A percentile compares a stretch with the other conserved stretches of the same genome.
phyloP scores from a whole-genome alignment of 2,329 filamentous ascomycete species.

The Talaromyces rugulosus region DNA sequence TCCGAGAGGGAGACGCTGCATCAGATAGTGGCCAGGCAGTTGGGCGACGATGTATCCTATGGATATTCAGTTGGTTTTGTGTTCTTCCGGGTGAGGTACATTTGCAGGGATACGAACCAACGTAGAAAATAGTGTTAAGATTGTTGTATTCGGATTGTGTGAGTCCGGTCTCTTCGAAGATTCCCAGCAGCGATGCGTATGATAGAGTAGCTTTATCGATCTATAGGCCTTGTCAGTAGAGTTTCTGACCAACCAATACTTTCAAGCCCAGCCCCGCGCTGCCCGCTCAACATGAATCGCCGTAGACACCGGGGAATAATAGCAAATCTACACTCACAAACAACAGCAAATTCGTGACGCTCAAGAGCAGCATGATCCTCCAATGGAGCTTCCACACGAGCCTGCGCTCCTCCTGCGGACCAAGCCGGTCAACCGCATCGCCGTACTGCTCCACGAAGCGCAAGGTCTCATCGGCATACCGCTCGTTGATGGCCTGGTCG shows the following conservation, averaged over 20 bases:
- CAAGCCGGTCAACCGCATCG: constrained; percentile 26
- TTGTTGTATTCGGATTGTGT: constrained; percentile 38
- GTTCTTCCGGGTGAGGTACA: neutral
- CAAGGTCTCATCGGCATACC: constrained; percentile 35
- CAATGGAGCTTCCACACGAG: constrained; percentile 31
- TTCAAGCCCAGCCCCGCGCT: neutral
- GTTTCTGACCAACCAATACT: neutral
- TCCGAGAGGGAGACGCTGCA: constrained; percentile 37
- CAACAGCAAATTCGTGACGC: constrained; percentile 33
- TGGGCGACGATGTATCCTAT: constrained; percentile 36
- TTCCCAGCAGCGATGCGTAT: constrained; percentile 38
- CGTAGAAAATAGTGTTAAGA: constrained; percentile 40
- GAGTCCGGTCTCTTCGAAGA: constrained; percentile 41
- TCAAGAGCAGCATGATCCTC: constrained; percentile 29
- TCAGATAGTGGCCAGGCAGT: constrained; percentile 38
- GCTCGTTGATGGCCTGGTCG: neutral
- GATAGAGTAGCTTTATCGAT: constrained; percentile 40
- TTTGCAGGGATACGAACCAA: constrained; percentile 24
- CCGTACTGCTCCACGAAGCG: constrained; percentile 20
- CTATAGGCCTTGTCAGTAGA: constrained; percentile 16
- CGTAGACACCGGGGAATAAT: neutral
- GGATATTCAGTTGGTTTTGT: neutral
- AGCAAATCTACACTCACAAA: constrained; percentile 25
- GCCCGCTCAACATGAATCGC: neutral
- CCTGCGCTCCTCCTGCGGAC: constrained; percentile 28